These are phyloP conservation scores for Kodamaea sp. DNA, from an alignment of 1,139 yeast genomes.

Conservation along the genomic window DNA sequence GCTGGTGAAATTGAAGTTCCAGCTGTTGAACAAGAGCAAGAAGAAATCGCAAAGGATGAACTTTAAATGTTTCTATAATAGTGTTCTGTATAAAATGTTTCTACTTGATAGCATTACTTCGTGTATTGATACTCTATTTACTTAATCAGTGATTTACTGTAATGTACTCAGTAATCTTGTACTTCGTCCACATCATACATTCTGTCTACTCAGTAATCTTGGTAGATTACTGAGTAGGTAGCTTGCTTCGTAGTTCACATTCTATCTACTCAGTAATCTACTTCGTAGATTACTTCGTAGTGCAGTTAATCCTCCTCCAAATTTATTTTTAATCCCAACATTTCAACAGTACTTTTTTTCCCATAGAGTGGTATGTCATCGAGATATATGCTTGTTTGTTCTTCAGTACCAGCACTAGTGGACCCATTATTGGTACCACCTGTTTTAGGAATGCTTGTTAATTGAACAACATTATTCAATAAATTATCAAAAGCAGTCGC, in stretches of 20 bases:
- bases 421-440: slow-evolving; percentile 11
- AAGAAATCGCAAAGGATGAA: slow-evolving; percentile 24
- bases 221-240: no score
- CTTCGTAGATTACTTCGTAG: no score
- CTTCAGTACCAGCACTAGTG: slow-evolving; percentile 5
- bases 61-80: slow-evolving; percentile 15
- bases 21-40: slow-evolving; percentile 12
- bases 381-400: slow-evolving; percentile 23
- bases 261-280: no score
- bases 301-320: slow-evolving; percentile 13
- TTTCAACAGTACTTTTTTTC: slow-evolving; percentile 39
- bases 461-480: slow-evolving; percentile 25
- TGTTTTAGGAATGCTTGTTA: slow-evolving; percentile 10
- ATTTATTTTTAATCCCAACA: slow-evolving; percentile 30
- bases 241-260: no score
- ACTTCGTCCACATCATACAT: no score
- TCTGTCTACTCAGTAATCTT: no score
- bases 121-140: no score
- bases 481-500: slow-evolving; percentile 32
- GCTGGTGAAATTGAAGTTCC: slow-evolving; percentile 44
- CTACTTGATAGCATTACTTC: not conserved
- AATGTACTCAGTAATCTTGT: no score
- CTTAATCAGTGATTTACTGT: no score
- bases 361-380: slow-evolving; percentile 42
- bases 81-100: not conserved